Base-by-base conservation (phyloP, 164 flowering plant genomes). In the Nymphaea colorata region DNA sequence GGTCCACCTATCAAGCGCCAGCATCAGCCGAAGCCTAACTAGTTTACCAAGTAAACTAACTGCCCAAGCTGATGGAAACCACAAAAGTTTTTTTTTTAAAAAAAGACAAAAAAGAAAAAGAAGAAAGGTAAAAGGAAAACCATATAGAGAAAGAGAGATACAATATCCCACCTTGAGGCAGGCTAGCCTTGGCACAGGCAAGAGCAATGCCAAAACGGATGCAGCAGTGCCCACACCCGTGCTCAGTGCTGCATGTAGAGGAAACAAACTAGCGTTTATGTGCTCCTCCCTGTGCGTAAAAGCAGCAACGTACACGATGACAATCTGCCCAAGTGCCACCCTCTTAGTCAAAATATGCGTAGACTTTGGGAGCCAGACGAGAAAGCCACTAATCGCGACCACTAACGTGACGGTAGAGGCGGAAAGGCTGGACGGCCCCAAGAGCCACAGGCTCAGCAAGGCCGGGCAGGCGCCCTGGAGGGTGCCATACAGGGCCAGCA, bases 131-230 rank as follows among this genome's bases (percentile, higher is more conserved):
- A 25, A 25, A 25, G 36, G 36, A 25, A 25, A 25, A 25, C 36
- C 36, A 25, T 25, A 25, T 25, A 25, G 36, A 25, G 36, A 25
- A 25, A 25, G 36, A 25, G 36, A 25, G 15, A 51, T 3, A 51
- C 57, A 2, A 51, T 3, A 10, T 8, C 41, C 43, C 78, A 90
- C 98, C 96, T 90, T 79, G 42, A 6, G 69, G 68, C 60, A 70
- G 18, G 91, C 95, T 16, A 90, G 76, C 18, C 81, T 74, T 42
- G 96, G 98, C 64, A 61, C 86, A 0, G 98, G 98, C 41, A 93
- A 12, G 71, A 86, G 62, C 68, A 85, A 43, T 5, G 95, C 98
- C 42, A 87, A 41, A 14, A 88, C 79, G 47, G 84, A 82, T 63
- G 96, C 93, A 61, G 78, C 5, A 42, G 79, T 89, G 1, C 96